Base-by-base conservation (phyloP, 2,329 filamentous ascomycete species). In the Xylaria multiplex region DNA sequence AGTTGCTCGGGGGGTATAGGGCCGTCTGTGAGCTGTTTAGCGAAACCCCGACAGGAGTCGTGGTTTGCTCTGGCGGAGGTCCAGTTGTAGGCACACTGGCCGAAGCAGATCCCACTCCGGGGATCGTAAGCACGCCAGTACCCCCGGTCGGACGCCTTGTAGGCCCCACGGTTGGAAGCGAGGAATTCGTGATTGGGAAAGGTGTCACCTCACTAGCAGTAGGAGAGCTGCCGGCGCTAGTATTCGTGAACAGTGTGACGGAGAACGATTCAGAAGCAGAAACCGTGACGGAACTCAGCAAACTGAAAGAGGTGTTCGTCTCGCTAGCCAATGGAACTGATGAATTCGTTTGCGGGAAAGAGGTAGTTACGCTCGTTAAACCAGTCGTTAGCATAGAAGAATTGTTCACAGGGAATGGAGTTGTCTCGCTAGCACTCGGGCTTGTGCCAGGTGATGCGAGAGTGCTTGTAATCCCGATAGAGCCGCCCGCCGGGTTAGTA, bases 351-450 rank as follows among this genome's bases (percentile, higher is more conserved):
- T 57, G 11, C 27, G 58, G 57, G 55, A 59, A 66, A 13, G 59
- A 42, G 19, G 60, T 46, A 50, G 50, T 55, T 22, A 55, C 59
- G 42, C 43, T 64, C 42, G 69, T 69, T 46, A 63, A 62, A n/a
- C 64, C 54, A 30, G 30, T 56, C 3, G 50, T 42, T 40, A 63
- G 45, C 19, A 53, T 40, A 16, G 69, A 72, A 24, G 70, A 69
- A 40, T 73, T 73, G 2, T 67, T 37, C 40, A 67, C n/a, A 11
- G 70, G 65, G 27, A 64, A 71, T 8, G 63, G 66, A n/a, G 62
- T 66, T 40, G 64, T 59, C 32, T 54, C 58, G 19, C 62, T 59
- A 27, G 16, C 22, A 46, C 53, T 62, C 9, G n/a, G 14, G 27
- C 50, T 46, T 37, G 35, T 3, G 1, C 27, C 53, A 16, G 57